phyloP scores from a whole-genome alignment of 2,329 filamentous ascomycete species.

The Fusarium sp. region DNA sequence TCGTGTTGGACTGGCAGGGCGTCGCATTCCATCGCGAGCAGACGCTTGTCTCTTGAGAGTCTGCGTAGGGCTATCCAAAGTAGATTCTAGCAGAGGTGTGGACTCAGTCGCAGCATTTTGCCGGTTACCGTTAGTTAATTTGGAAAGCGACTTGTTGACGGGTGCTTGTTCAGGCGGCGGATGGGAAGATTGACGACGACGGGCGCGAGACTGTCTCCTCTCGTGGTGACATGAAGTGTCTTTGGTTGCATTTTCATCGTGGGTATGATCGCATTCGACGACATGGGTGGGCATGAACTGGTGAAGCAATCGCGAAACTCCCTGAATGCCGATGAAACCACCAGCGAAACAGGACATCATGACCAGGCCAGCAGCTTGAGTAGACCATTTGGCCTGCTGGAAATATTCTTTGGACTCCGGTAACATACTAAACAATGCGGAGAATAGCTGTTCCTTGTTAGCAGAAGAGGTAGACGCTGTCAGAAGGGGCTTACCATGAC shows the following conservation, averaged over 20 bases:
- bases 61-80: conserved; percentile 41
- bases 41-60: conserved; percentile 45
- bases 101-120: conserved; percentile 52
- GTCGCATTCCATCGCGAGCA: conserved; percentile 46
- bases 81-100: conserved; percentile 59
- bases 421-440: conserved; percentile 91
- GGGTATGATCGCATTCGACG: conserved; percentile 81
- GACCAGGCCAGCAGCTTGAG: conserved; percentile 73
- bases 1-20: conserved; percentile 41
- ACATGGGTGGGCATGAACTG: conserved; percentile 80
- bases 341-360: conserved; percentile 76
- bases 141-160: conserved; percentile 32
- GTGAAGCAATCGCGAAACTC: conserved; percentile 77
- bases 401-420: conserved; percentile 86
- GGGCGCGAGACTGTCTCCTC: conserved; percentile 46
- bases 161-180: conserved; percentile 39
- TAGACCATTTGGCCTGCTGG: conserved; percentile 71
- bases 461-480: not conserved
- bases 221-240: conserved; percentile 41
- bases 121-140: conserved; percentile 32
- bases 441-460: conserved; percentile 76
- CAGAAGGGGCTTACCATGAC: conserved; percentile 77
- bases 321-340: conserved; percentile 80
- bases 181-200: conserved; percentile 46
- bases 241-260: conserved; percentile 63